Base-by-base conservation (phyloP, 208 protist genomes). In the Leishmania arabica region DNA sequence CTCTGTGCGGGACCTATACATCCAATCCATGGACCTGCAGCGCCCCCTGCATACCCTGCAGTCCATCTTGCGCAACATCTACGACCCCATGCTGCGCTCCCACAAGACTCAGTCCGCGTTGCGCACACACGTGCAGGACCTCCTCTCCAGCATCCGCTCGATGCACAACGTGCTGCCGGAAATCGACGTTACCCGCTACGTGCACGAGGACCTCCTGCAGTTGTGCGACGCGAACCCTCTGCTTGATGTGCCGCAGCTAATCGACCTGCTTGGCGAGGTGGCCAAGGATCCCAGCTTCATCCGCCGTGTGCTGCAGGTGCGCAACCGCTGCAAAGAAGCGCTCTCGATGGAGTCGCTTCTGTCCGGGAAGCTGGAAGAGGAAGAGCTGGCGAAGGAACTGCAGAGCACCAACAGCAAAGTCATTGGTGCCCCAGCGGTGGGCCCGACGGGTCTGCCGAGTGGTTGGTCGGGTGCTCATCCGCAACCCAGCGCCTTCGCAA, bases 141-240 rank as follows among this genome's bases (percentile, higher is more conserved):
- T 98, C 8, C 79, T 95, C 40, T 91, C 86, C 49, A 88, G 89
- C 37, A 92, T 98, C 49, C 88, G 88, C n/a, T 88, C 86, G 3
- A 81, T 88, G 68, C 85, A 86, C 73, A 83, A 90, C 53, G 78
- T 89, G 8, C 79, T 95, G 42, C 87, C 93, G 0, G 88, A 92
- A 45, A 88, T 97, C 31, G 85, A 94, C 79, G 47, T 97, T 31
- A 92, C 78, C 51, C 88, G 89, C 81, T 96, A 91, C 87, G 88
- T 97, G 21, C 87, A 90, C 66, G 74, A 90, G 13, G 93, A 96
- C 51, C 75, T 97, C 27, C 69, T 95, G 64, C 85, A 90, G 62
- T 79, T 98, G 40, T 98, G 95, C 86, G 88, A 87, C 15, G 80
- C 74, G 19, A 85, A 95, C 81, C 93, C 93, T 5, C 56, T 66